Evolutionary conservation across 1,139 yeast species (phyloP).

Genomic region (Saccharomyces pastorianus): DNA sequence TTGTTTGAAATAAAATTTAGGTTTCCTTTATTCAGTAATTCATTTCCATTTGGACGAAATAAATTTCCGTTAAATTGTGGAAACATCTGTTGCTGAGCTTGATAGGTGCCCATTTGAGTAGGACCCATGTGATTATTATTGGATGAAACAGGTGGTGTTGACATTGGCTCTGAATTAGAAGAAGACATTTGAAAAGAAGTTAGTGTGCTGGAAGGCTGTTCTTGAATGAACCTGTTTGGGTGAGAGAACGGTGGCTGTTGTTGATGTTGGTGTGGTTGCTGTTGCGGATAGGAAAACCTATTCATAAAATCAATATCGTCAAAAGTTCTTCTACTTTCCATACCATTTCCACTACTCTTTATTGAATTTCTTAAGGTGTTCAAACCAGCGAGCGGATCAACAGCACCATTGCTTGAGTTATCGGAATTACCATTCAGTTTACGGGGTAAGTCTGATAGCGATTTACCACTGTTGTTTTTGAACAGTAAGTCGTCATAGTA

Average conservation of each 20-base stretch:
- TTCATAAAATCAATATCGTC: neutral
- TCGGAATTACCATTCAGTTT: conserved; percentile 6
- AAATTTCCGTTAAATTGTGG: conserved; percentile 3
- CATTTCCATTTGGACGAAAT: conserved; percentile 5
- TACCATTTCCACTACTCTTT: neutral
- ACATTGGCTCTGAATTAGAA: conserved; percentile 4
- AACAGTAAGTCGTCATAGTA: conserved; percentile 30
- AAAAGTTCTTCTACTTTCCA: neutral
- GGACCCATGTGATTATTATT: neutral
- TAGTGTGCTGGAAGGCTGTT: neutral
- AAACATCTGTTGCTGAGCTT: conserved; percentile 5
- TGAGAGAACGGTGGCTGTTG: neutral
- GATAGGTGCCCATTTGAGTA: conserved; percentile 6
- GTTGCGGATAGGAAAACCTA: neutral
- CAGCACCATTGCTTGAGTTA: neutral
- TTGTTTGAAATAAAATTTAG: neutral
- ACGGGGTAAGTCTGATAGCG: conserved; percentile 28
- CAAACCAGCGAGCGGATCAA: neutral
- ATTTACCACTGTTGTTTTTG: conserved; percentile 29
- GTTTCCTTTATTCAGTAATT: neutral
- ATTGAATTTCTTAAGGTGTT: neutral
- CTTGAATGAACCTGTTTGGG: neutral
- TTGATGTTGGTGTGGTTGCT: neutral
- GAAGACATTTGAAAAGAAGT: neutral
- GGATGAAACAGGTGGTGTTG: neutral